Percentiles rank a stretch among this genome's conserved stretches.
phyloP scores from a whole-genome alignment of 768 basidiomycete genomes.

The Lentinula raphanica region DNA sequence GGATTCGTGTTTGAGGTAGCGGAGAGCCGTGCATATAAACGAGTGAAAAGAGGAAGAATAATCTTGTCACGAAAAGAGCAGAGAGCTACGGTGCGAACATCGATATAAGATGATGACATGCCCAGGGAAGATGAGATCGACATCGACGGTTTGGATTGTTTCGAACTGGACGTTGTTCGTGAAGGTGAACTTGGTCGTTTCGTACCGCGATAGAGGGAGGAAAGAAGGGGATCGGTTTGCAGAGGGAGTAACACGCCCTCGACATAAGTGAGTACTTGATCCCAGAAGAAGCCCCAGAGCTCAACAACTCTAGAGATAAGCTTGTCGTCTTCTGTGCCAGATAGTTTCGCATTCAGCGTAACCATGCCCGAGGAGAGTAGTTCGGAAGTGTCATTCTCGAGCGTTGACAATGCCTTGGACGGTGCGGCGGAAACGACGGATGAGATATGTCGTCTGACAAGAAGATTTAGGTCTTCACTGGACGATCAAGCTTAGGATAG shows the following conservation, averaged over 20 bases:
- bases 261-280: conserved; percentile 78
- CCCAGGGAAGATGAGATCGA: conserved; percentile 23
- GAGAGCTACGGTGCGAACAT: conserved; percentile 77
- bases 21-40: conserved; percentile 48
- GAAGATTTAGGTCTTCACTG: conserved; percentile 83
- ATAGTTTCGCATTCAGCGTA: conserved; percentile 82
- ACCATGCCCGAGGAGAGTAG: conserved; percentile 87
- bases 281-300: conserved; percentile 93
- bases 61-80: conserved; percentile 77
- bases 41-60: conserved; percentile 57
- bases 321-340: conserved; percentile 71
- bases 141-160: conserved; percentile 30
- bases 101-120: conserved; percentile 52
- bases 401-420: conserved; percentile 63
- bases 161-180: conserved; percentile 46
- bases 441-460: conserved; percentile 76
- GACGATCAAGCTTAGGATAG: conserved; percentile 8
- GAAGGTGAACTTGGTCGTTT: conserved; percentile 48
- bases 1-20: conserved; percentile 33
- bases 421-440: conserved; percentile 68
- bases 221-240: conserved; percentile 58
- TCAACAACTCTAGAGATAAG: conserved; percentile 77
- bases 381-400: conserved; percentile 77
- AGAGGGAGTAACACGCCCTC: conserved; percentile 76
- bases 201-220: conserved; percentile 61